Evolutionary conservation across 2,329 filamentous ascomycete genomes (phyloP).

Genomic region (Escovopsis weberi): DNA sequence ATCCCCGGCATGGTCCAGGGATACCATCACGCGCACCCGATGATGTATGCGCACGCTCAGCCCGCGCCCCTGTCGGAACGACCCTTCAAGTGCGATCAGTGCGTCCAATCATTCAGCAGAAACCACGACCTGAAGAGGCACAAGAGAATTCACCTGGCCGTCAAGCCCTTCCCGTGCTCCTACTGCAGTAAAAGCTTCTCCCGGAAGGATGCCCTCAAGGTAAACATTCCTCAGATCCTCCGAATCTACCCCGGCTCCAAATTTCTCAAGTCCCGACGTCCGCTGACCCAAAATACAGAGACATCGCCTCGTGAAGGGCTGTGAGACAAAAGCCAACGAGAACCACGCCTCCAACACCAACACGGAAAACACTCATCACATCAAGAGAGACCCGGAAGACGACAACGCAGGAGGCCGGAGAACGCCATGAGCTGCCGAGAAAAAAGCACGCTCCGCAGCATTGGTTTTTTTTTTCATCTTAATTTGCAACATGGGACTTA

Average conservation of each 20-base stretch:
- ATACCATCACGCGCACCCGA: constrained; percentile 41
- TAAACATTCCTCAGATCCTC: constrained; percentile 27
- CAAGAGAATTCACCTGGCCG: constrained; percentile 84
- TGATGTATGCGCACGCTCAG: constrained; percentile 46
- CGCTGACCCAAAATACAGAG: constrained; percentile 26
- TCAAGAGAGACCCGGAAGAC: constrained; percentile 10
- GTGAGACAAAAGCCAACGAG: constrained; percentile 25
- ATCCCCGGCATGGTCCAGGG: constrained; percentile 44
- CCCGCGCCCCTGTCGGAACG: constrained; percentile 50
- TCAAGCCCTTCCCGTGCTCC: constrained; percentile 87
- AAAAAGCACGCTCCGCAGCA: too few relatives aligned
- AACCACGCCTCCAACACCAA: constrained; percentile 10
- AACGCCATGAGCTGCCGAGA: constrained; percentile 4
- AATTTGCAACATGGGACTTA: background rate
- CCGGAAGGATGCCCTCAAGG: constrained; percentile 92
- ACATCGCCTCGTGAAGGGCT: constrained; percentile 51
- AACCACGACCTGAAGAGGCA: constrained; percentile 95
- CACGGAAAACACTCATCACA: constrained; percentile 9
- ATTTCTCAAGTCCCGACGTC: background rate
- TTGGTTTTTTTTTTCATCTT: too few relatives aligned
- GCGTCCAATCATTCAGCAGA: constrained; percentile 84
- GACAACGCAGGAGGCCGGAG: constrained; percentile 11
- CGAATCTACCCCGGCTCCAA: background rate
- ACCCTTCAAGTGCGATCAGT: constrained; percentile 89
- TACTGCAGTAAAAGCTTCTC: constrained; percentile 96